Conservation (phyloP, 2,329 filamentous ascomycete genomes). For the Incumbomyces delicatus region DNA sequence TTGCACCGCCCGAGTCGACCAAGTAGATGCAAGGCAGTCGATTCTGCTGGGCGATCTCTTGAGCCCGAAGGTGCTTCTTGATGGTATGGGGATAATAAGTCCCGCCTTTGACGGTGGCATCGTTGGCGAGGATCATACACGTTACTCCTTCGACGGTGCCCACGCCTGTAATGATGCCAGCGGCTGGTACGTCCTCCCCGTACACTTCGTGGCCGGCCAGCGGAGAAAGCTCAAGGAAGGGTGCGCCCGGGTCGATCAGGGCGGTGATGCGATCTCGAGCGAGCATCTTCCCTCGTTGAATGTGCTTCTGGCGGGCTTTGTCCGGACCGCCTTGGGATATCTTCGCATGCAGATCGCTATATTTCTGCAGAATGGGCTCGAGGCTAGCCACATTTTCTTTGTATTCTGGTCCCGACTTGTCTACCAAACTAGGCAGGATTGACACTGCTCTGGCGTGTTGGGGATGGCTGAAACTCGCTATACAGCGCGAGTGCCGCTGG, state of each 20-base stretch:
- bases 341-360: conserved; percentile 60
- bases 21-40: conserved; percentile 79
- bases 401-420: conserved; percentile 68
- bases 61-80: conserved; percentile 91
- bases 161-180: conserved; percentile 85
- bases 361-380: conserved; percentile 57
- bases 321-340: conserved; percentile 68
- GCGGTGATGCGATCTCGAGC: conserved; percentile 80
- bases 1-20: conserved; percentile 90
- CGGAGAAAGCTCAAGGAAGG: conserved; percentile 89
- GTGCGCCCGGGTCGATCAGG: conserved; percentile 77
- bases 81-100: conserved; percentile 97
- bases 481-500: conserved; percentile 27
- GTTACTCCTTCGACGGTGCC: conserved; percentile 82
- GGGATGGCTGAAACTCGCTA: conserved; percentile 69
- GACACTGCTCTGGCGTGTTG: conserved; percentile 79
- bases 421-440: conserved; percentile 63
- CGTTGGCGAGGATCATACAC: conserved; percentile 90
- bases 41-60: conserved; percentile 85
- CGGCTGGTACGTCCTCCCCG: conserved; percentile 78
- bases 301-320: conserved; percentile 79
- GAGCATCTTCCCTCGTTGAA: conserved; percentile 85
- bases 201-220: conserved; percentile 82
- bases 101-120: conserved; percentile 93
- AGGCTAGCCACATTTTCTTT: conserved; percentile 72